Evolutionary conservation across 345 rosid species (phyloP).

Genomic region (Noccaea bulbosa): DNA sequence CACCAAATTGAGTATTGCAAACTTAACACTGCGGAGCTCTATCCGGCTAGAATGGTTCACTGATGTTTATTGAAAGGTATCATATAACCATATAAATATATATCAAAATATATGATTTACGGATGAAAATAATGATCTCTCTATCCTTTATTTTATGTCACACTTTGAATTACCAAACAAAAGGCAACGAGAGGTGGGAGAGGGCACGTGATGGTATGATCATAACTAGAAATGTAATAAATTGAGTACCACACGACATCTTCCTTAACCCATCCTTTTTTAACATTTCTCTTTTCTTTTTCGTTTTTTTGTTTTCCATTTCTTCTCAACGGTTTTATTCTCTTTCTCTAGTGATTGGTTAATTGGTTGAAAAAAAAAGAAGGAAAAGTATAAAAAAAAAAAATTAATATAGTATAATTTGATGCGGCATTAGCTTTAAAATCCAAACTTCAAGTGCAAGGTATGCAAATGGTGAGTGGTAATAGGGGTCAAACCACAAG

Average conservation of each 20-base stretch:
- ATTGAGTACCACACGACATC: conserved; percentile 44
- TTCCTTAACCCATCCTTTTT: conserved; percentile 35
- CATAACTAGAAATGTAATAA: conserved; percentile 35
- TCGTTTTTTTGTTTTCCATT: neutral
- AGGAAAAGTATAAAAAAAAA: too few species aligned
- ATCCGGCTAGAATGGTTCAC: conserved; percentile 25
- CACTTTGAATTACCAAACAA: conserved; percentile 36
- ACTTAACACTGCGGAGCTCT: neutral
- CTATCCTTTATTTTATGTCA: conserved; percentile 13
- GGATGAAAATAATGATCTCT: neutral
- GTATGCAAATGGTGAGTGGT: too few species aligned
- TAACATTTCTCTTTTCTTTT: conserved; percentile 3
- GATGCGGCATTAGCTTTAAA: too few species aligned
- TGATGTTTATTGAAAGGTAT: conserved; percentile 34
- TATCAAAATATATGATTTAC: conserved; percentile 5
- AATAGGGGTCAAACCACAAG: too few species aligned
- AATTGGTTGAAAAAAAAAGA: too few species aligned
- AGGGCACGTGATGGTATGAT: conserved; percentile 35
- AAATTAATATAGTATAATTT: too few species aligned
- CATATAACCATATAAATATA: conserved; percentile 10
- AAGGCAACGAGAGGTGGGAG: conserved; percentile 13
- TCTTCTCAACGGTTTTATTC: neutral
- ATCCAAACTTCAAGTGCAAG: too few species aligned
- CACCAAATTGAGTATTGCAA: conserved; percentile 9
- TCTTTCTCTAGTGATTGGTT: neutral